Percentiles rank a stretch among this genome's conserved stretches.
Evolutionary conservation across 768 basidiomycete species (phyloP).

Genomic region (Boletus rubropictus): DNA sequence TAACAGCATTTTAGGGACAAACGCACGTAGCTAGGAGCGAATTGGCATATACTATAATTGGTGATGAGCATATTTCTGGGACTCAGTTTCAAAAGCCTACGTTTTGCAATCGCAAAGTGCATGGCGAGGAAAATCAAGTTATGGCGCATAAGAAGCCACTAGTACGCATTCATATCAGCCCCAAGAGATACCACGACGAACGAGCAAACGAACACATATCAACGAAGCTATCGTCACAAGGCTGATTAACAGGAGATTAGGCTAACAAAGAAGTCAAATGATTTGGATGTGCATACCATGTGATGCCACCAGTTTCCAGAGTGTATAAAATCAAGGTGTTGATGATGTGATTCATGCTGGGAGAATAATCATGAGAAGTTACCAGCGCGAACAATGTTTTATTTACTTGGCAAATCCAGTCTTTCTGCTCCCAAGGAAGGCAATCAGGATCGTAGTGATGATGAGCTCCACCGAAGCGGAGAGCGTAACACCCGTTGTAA

Average conservation of each 20-base stretch:
- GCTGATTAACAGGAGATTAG: slow-evolving; percentile 10
- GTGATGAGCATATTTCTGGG: neutral
- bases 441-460: slow-evolving; percentile 28
- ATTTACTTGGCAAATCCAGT: slow-evolving; percentile 28
- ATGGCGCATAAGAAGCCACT: slow-evolving; percentile 33
- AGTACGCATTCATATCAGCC: neutral
- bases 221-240: slow-evolving; percentile 31
- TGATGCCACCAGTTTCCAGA: slow-evolving; percentile 47
- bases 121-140: slow-evolving; percentile 33
- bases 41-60: slow-evolving; percentile 27
- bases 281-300: slow-evolving; percentile 28
- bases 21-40: slow-evolving; percentile 32
- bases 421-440: slow-evolving; percentile 30
- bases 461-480: slow-evolving; percentile 32
- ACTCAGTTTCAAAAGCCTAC: slow-evolving; percentile 10
- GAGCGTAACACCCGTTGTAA: slow-evolving; percentile 28
- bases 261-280: neutral
- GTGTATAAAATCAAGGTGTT: slow-evolving; percentile 48
- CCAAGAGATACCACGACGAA: neutral
- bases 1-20: neutral
- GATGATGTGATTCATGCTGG: slow-evolving; percentile 44
- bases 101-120: slow-evolving; percentile 32
- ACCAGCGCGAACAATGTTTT: accelerated
- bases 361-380: neutral
- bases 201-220: slow-evolving; percentile 24